Conservation (phyloP, 2,329 filamentous ascomycete species). For the Cercospora brassicicola region DNA sequence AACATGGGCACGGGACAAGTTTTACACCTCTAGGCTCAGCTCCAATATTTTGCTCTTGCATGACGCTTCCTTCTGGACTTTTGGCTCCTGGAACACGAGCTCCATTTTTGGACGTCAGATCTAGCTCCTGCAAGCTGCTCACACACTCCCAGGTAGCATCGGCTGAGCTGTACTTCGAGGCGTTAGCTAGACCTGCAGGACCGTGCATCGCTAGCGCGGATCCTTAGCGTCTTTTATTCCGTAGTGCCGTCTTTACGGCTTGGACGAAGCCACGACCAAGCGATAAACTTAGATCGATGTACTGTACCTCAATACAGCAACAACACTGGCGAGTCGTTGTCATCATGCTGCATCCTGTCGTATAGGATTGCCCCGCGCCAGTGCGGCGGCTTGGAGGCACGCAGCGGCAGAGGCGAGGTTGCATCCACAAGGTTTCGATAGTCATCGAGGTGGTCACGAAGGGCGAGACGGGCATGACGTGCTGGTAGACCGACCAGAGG, state of each 20-base stretch:
- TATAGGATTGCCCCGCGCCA: neutral
- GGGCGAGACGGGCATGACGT: neutral
- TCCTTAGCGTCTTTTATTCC: slow-evolving; percentile 4
- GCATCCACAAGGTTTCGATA: slow-evolving; percentile 10
- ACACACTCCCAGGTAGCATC: slow-evolving; percentile 3
- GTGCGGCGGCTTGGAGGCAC: neutral
- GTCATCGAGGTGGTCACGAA: neutral
- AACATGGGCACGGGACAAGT: neutral
- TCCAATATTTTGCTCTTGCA: neutral
- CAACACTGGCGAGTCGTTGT: neutral
- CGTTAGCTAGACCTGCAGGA: slow-evolving; percentile 11
- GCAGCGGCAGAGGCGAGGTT: slow-evolving; percentile 5
- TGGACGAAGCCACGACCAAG: slow-evolving; percentile 4
- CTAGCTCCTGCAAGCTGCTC: neutral
- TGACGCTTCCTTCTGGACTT: neutral
- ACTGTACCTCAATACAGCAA: neutral
- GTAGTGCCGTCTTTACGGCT: neutral
- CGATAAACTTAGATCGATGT: neutral
- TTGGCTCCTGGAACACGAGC: slow-evolving; percentile 4
- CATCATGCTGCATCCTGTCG: slow-evolving; percentile 4
- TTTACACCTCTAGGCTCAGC: neutral
- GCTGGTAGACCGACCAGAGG: neutral
- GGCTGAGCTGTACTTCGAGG: slow-evolving; percentile 9
- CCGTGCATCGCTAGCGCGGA: slow-evolving; percentile 9
- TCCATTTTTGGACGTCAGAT: slow-evolving; percentile 10